Evolutionary conservation across 75 land plant species (phyloP).

Genomic region (Chamaecyparis obtusa): DNA sequence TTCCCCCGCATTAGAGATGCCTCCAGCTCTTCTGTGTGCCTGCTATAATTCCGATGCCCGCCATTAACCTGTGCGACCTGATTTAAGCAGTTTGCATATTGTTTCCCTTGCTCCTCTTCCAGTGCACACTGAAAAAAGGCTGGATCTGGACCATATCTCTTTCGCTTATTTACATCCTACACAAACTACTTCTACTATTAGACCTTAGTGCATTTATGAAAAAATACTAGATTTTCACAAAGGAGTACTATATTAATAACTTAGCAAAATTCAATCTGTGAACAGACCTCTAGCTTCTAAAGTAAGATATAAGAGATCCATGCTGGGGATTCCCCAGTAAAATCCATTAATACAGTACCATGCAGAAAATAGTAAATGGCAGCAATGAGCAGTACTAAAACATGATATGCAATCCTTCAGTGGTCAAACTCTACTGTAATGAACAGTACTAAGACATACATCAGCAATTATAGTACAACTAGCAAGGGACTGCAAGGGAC

Average conservation of each 20-base stretch:
- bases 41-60: constrained; percentile 15
- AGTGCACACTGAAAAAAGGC: constrained; percentile 17
- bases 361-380: background rate
- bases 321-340: background rate
- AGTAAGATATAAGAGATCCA: background rate
- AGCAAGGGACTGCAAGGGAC: background rate
- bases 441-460: background rate
- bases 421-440: background rate
- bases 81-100: constrained; percentile 1
- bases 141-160: constrained; percentile 45
- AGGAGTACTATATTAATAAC: background rate
- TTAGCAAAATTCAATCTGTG: background rate
- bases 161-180: constrained; percentile 21
- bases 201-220: background rate
- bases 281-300: background rate
- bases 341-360: background rate
- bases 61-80: background rate
- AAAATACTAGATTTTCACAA: background rate
- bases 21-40: constrained; percentile 31
- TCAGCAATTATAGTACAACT: background rate
- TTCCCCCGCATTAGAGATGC: constrained; percentile 21
- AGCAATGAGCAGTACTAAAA: background rate
- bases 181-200: background rate
- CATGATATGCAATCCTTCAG: background rate
- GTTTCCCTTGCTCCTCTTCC: constrained; percentile 19